phyloP scores from a whole-genome alignment of 2,329 filamentous ascomycete genomes.

The Periconia macrospinosa region DNA sequence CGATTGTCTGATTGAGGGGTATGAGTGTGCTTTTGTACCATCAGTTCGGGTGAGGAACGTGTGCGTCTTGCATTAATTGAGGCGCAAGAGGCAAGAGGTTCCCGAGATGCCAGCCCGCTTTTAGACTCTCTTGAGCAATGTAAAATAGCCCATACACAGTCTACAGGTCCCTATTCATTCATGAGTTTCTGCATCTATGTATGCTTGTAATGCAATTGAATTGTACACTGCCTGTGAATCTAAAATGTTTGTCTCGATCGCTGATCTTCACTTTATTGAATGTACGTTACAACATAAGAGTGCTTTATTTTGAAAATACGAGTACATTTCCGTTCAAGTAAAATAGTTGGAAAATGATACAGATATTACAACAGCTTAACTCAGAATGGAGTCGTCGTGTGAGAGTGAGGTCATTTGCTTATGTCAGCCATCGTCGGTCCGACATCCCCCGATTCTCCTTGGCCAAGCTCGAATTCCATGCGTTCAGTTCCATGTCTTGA shows the following conservation, averaged over 20 bases:
- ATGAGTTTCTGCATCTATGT: background rate
- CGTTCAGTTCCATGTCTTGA: background rate
- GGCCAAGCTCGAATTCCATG: background rate
- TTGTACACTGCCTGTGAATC: background rate
- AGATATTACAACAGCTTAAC: too few species aligned
- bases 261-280: too few species aligned
- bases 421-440: background rate
- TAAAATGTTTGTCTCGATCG: background rate
- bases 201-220: background rate
- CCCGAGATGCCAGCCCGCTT: background rate
- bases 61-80: slow-evolving; percentile 22
- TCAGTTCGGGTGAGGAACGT: slow-evolving; percentile 15
- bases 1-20: slow-evolving; percentile 1
- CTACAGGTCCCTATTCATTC: background rate
- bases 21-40: slow-evolving; percentile 26
- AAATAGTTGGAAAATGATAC: too few species aligned
- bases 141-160: background rate
- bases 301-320: too few species aligned
- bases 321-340: too few species aligned
- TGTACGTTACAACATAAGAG: too few species aligned
- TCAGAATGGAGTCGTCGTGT: background rate
- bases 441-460: background rate
- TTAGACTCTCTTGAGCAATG: slow-evolving; percentile 6
- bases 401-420: background rate
- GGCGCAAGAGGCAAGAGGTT: slow-evolving; percentile 12